Evolutionary conservation across 2,329 filamentous ascomycete species (phyloP).

Genomic region (Colletotrichum sp.): DNA sequence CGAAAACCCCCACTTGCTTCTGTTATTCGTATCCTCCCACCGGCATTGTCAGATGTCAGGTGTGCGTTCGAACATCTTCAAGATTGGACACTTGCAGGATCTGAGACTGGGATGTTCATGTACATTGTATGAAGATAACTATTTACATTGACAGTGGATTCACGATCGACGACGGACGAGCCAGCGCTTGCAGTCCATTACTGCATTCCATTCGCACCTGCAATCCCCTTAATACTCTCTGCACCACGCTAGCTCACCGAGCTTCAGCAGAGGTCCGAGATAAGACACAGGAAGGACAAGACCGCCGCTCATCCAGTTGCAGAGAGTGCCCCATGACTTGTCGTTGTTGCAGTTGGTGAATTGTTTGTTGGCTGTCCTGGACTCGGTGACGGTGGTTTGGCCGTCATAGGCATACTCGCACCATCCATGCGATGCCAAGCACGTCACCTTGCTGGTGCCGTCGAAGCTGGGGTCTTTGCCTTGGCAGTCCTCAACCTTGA

Average conservation of each 20-base stretch:
- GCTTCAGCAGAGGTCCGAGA: constrained; percentile 25
- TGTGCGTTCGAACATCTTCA: neutral
- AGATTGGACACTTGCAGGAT: neutral
- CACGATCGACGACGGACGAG: neutral
- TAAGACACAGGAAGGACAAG: constrained; percentile 27
- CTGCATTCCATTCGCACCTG: neutral
- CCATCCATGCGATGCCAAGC: constrained; percentile 25
- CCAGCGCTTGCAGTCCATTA: neutral
- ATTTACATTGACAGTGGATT: neutral
- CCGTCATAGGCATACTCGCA: constrained; percentile 27
- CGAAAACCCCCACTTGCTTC: neutral
- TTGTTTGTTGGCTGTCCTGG: constrained; percentile 9
- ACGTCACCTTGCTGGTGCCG: constrained; percentile 22
- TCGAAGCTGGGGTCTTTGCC: constrained; percentile 26
- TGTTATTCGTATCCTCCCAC: neutral
- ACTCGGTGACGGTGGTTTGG: neutral
- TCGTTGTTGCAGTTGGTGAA: constrained; percentile 28
- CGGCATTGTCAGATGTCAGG: neutral
- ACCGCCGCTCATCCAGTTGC: constrained; percentile 22
- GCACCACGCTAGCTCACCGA: neutral
- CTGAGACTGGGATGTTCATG: neutral
- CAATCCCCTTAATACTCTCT: neutral
- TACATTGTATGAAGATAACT: neutral
- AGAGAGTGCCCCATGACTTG: constrained; percentile 22
- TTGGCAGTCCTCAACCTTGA: constrained; percentile 27